Base-by-base conservation (phyloP, 176 grass and related monocot genomes). In the Rhynchospora tenuis region DNA sequence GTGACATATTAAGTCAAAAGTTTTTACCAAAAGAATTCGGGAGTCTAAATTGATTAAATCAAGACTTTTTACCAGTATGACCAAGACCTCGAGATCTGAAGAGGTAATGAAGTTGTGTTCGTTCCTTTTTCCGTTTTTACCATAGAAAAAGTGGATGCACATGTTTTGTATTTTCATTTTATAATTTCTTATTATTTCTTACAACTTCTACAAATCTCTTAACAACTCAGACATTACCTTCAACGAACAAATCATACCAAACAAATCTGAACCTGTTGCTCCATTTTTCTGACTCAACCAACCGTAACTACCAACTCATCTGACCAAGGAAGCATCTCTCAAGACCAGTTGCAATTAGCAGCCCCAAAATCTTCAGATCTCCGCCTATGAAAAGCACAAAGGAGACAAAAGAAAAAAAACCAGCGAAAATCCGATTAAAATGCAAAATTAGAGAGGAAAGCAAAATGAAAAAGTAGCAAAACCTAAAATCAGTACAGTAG, bases 301-400 rank as follows among this genome's bases (percentile, higher is more conserved):
- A 73, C 73, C 20, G n/a, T 48, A 59, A 10, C 78, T 22, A 82
- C 64, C 4, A 59, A 83, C 50, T 80, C 55, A 26, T 90, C 88
- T 54, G 84, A 83, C 12, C 66, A 59, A 13, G 84, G 74, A 55
- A 86, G 88, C 38, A 86, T 71, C 54, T 73, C 80, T n/a, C n/a
- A n/a, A n/a, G n/a, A n/a, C n/a, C n/a, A n/a, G n/a, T n/a, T n/a
- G n/a, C n/a, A n/a, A n/a, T n/a, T n/a, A n/a, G n/a, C n/a, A n/a
- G n/a, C n/a, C n/a, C n/a, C n/a, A n/a, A n/a, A n/a, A n/a, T n/a
- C n/a, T n/a, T n/a, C n/a, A n/a, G n/a, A n/a, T n/a, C n/a, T n/a
- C n/a, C n/a, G n/a, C n/a, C n/a, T n/a, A n/a, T n/a, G n/a, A n/a
- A n/a, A n/a, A n/a, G n/a, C n/a, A n/a, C n/a, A n/a, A n/a, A n/a